These are phyloP conservation scores for Papilionanthe hybrid DNA, from an alignment of 116 monocot genomes.

Conservation along the genomic window DNA sequence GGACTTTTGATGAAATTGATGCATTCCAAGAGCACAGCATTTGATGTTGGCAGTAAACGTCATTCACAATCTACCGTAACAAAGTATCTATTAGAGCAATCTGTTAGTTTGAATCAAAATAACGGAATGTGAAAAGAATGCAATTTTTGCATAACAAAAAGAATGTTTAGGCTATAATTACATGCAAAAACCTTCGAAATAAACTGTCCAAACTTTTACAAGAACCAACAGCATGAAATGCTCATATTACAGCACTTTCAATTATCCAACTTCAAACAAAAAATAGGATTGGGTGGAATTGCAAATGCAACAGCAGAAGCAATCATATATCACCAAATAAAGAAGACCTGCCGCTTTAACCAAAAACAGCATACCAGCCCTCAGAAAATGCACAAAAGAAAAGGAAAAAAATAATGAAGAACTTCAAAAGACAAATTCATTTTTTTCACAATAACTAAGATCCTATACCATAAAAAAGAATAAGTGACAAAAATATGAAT, in stretches of 20 bases:
- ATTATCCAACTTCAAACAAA: too few relatives aligned
- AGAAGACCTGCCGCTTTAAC: background rate
- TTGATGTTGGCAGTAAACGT: too few relatives aligned
- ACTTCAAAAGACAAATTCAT: background rate
- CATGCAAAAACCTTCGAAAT: background rate
- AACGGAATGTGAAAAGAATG: too few relatives aligned
- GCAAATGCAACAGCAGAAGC: too few relatives aligned
- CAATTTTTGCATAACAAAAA: background rate
- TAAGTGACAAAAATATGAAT: slow-evolving; percentile 4
- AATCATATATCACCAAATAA: background rate
- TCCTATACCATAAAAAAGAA: slow-evolving; percentile 6
- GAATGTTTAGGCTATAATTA: slow-evolving; percentile 1
- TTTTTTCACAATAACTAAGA: slow-evolving; percentile 1
- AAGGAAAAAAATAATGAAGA: background rate
- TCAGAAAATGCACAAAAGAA: background rate
- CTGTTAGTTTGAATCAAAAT: too few relatives aligned
- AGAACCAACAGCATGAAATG: background rate
- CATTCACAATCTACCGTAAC: too few relatives aligned
- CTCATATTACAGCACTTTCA: background rate
- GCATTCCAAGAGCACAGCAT: too few relatives aligned
- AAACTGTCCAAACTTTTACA: background rate
- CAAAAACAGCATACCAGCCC: background rate
- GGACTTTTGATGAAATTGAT: too few relatives aligned
- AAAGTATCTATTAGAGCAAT: too few relatives aligned
- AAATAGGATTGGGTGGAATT: too few relatives aligned